A percentile compares a stretch with the other conserved stretches of the same genome.
Conservation (phyloP, 306 rosid genomes). For the Quillaja saponaria region DNA sequence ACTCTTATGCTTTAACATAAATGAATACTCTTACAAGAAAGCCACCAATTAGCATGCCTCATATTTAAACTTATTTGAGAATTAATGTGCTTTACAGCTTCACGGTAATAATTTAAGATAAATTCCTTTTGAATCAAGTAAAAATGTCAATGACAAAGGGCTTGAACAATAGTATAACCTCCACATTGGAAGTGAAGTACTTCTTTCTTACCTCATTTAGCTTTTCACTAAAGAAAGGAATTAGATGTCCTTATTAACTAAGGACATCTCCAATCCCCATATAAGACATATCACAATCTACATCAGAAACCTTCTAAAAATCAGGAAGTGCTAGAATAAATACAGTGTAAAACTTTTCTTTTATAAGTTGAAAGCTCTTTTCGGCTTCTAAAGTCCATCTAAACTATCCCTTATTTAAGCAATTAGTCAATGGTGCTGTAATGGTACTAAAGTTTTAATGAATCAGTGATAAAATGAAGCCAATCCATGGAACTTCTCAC, state of each 20-base stretch:
- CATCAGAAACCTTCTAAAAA: not conserved
- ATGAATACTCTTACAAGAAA: not conserved
- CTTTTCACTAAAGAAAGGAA: not conserved
- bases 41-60: not conserved
- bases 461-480: not conserved
- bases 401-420: not conserved
- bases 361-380: not conserved
- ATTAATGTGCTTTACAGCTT: not conserved
- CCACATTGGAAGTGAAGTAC: not conserved
- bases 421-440: not conserved
- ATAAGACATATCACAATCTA: not conserved
- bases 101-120: not conserved
- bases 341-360: not conserved
- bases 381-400: not conserved
- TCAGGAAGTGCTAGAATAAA: not conserved
- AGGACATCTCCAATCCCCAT: not conserved
- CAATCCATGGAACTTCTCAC: not conserved
- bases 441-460: conserved; percentile 5
- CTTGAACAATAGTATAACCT: not conserved
- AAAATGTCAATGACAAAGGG: not conserved
- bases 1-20: not conserved
- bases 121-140: not conserved
- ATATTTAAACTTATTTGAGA: not conserved
- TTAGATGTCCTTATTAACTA: too few species aligned
- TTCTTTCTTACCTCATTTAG: not conserved